A percentile compares a stretch with the other conserved stretches of the same genome.
phyloP scores from a whole-genome alignment of 495 filamentous ascomycete genomes.

The Aspergillus bertholletiae region DNA sequence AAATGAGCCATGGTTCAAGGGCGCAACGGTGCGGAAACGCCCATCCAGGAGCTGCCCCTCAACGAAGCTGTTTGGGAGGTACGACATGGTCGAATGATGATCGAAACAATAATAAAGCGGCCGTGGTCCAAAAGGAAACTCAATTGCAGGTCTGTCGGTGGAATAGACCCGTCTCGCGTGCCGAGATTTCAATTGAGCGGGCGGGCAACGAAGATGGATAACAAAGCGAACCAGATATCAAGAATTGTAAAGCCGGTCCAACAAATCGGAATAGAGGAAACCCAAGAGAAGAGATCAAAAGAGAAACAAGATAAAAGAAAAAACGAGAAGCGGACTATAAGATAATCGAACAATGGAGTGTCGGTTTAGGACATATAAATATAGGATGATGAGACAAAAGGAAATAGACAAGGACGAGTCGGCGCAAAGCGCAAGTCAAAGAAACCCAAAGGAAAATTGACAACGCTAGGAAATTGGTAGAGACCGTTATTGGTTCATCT shows the following conservation, averaged over 20 bases:
- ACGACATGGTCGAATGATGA: conserved; percentile 60
- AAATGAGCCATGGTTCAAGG: conserved; percentile 97
- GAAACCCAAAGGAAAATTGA: conserved; percentile 43
- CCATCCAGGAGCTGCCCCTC: conserved; percentile 73
- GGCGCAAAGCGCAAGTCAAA: conserved; percentile 43
- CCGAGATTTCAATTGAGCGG: conserved; percentile 11
- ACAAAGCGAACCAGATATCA: conserved; percentile 31
- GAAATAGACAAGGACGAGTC: conserved; percentile 37
- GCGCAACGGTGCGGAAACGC: conserved; percentile 85
- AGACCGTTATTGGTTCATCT: conserved; percentile 67
- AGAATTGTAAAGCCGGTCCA: conserved; percentile 37
- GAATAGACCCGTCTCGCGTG: background rate
- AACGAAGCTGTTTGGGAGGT: conserved; percentile 69
- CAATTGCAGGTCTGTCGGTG: too few species aligned
- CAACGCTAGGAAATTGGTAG: conserved; percentile 49
- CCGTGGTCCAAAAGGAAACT: too few species aligned
- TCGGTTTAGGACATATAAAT: conserved; percentile 64
- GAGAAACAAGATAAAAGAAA: conserved; percentile 24
- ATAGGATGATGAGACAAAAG: conserved; percentile 57
- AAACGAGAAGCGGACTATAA: conserved; percentile 8
- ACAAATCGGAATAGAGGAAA: conserved; percentile 26
- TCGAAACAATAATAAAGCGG: conserved; percentile 4
- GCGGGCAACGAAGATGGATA: conserved; percentile 19
- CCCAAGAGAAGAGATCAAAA: conserved; percentile 13
- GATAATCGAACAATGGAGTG: conserved; percentile 51